Evolutionary conservation across 176 grass and related monocot genomes (phyloP), one percentile per base, ranked within the genome.

Genomic region (Bolboschoenus planiculmis): DNA sequence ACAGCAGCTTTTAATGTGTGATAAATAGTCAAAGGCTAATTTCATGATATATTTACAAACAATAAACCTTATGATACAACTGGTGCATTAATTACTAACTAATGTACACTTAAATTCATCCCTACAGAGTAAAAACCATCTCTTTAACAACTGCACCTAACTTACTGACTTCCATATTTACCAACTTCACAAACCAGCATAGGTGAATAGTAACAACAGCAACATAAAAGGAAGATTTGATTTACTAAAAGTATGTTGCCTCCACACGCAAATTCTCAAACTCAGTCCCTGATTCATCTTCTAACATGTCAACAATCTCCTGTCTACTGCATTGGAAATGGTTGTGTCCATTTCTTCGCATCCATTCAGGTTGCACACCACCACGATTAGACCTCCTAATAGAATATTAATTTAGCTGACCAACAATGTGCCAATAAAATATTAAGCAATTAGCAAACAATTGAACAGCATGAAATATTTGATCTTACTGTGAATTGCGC

Each of bases 231-330:
- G 20, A 72, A 44, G 39, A 24, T 72, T 26, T 72, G n/a, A 68
- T 42, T 37, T 21, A 70, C 65, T 70, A 72, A 44, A 72, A 72
- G 37, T 72, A 44, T 8, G 10, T 72, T 43, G 39, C 39, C n/a
- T 72, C 67, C 10, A 72, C 37, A 72, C 67, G 67, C 16, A 72
- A 72, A 37, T 68, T 40, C 34, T 68, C 34, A 71, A 71, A 43
- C 18, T 44, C 35, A 44, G 20, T 44, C 66, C 18, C 66, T 71
- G 16, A 42, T 44, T 71, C 36, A 42, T 42, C 37, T 21, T 71
- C 37, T 23, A 20, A 23, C n/a, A 71, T 71, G 20, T 43, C 66
- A 44, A 43, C 3, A 26, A 20, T 18, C 1, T 72, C 37, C 37
- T 72, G 67, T 43, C 15, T 42, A 23, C 7, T 40, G 3, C 39